phyloP scores from a whole-genome alignment of 1,139 yeast genomes.

The Candida frijolesensis region DNA sequence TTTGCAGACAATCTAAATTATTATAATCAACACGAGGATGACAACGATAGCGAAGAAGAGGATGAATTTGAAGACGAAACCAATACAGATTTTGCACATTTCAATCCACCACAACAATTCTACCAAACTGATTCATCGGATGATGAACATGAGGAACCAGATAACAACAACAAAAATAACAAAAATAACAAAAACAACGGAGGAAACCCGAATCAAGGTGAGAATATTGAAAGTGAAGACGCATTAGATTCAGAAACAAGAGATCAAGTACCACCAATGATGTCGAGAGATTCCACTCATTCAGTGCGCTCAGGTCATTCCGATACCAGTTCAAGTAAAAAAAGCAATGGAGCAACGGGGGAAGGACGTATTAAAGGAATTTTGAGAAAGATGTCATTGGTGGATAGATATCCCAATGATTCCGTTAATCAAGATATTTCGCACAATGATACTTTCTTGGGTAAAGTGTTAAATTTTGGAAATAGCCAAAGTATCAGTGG shows the following conservation, averaged over 20 bases:
- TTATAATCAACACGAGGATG: conserved; percentile 5
- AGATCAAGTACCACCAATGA: not conserved
- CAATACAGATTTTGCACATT: conserved; percentile 6
- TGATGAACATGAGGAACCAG: conserved; percentile 10
- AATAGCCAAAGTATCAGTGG: conserved; percentile 33
- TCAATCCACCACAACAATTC: conserved; percentile 13
- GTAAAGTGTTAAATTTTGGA: conserved; percentile 33
- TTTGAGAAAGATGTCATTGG: conserved; percentile 38
- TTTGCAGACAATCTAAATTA: conserved; percentile 4
- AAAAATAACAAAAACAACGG: not conserved
- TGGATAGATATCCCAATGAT: conserved; percentile 28
- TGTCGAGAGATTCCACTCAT: conserved; percentile 3
- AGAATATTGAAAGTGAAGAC: not conserved
- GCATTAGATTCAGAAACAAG: not conserved
- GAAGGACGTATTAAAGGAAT: conserved; percentile 31
- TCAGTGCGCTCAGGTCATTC: conserved; percentile 7
- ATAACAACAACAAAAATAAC: not conserved
- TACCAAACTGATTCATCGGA: conserved; percentile 18
- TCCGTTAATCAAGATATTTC: conserved; percentile 20
- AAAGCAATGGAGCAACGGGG: conserved; percentile 11
- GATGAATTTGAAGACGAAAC: conserved; percentile 11
- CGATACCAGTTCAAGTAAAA: conserved; percentile 3
- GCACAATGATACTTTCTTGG: conserved; percentile 42
- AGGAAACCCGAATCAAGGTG: not conserved
- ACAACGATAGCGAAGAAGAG: conserved; percentile 9